A percentile compares a stretch with the other conserved stretches of the same genome.
Evolutionary conservation across 2,329 filamentous ascomycete species (phyloP).

Genomic region (Ophiostoma sp.): DNA sequence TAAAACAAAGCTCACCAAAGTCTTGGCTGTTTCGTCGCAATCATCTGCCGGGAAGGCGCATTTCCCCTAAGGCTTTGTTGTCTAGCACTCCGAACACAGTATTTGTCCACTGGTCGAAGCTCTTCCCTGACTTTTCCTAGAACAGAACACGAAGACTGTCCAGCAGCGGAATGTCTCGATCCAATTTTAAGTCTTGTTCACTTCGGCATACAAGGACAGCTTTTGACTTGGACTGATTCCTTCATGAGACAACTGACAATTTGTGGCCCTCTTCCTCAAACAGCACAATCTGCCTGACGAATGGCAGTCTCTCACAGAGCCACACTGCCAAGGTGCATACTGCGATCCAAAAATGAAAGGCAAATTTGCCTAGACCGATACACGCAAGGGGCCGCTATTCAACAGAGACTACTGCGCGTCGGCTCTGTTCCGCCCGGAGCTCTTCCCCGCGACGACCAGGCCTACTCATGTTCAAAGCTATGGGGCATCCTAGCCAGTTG

Average conservation of each 20-base stretch:
- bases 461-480: background rate
- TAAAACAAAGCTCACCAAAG: background rate
- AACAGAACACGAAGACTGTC: background rate
- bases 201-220: background rate
- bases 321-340: slow-evolving; percentile 5
- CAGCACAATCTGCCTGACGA: background rate
- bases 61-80: too few relatives aligned
- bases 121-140: background rate
- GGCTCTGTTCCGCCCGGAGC: slow-evolving; percentile 20
- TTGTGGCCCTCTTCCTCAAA: background rate
- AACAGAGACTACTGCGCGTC: slow-evolving; percentile 8
- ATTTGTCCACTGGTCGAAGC: background rate
- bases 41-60: background rate
- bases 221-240: background rate
- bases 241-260: background rate
- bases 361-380: background rate
- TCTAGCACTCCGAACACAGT: background rate
- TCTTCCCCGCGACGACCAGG: slow-evolving; percentile 23
- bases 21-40: background rate
- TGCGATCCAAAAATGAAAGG: background rate
- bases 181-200: background rate
- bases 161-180: background rate
- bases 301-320: background rate
- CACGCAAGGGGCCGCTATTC: background rate
- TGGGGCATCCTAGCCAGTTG: background rate